Base-by-base conservation (phyloP, 2,329 filamentous ascomycete species). In the Hypoxylon sp. region DNA sequence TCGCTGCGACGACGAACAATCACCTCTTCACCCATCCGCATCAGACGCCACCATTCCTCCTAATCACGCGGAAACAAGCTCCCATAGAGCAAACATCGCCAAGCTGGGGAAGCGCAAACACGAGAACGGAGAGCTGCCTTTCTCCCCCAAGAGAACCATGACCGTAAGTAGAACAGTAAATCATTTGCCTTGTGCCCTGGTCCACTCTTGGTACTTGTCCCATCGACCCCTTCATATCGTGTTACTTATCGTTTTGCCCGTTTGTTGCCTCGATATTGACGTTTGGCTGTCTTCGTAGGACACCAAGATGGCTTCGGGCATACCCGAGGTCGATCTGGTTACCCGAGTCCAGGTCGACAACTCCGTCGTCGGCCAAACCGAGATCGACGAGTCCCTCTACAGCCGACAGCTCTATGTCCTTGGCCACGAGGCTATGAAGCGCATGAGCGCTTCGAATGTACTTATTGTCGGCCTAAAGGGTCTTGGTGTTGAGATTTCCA, bases 401-500 rank as follows among this genome's bases (percentile, higher is more conserved):
- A 91, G 89, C 77, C 85, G 89, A 76, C 89, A 91, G 80, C 89
- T 91, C 72, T 91, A 91, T 76, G 89, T 91, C 65, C 79, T 90
- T 53, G 88, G 88, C 69, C 88, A 91, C 74, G 88, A 90, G 80
- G 96, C 96, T 71, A 99, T 99, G 96, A 98, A 97, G 86, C 93
- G 96, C 75, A 99, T 99, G 96, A 89, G 94, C 75, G 92, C 93
- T 67, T 98, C 96, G 58, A 96, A 98, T 77, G 88, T 99, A 64
- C 91, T 99, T 55, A 86, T 99, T 60, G 91, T 95, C 67, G 96
- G 96, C 69, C 84, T 98, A 71, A 95, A 96, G 79, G 96, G 96
- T 53, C 87, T 99, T 40, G 96, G 96, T 83, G 95, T 97, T 59
- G 96, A 99, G 81, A 96, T 99, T 74, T 95, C 96, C 76, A 99